Evolutionary conservation across 805 yeast species (phyloP), one percentile per base, ranked within the genome.

Genomic region (Metschnikowia santaceciliae): DNA sequence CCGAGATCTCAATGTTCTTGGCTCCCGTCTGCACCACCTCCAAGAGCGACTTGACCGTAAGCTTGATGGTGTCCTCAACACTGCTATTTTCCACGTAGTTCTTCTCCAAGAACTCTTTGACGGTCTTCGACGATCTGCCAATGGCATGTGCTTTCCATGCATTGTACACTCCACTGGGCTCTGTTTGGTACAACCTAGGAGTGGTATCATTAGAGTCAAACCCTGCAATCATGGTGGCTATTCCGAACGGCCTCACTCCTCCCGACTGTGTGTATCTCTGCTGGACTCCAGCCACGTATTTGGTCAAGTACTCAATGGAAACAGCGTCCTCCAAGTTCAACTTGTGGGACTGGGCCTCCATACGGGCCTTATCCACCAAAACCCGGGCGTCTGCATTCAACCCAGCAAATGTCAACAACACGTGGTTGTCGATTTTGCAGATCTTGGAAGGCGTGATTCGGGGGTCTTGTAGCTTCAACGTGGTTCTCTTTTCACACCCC

Each of bases 21-120:
- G 97, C 95, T 39, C 99, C 99, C 2, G 97, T 91, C 74, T 94
- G 98, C 22, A 94, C 99, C 46, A 94, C 97, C 69, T 94, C 99
- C 61, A 94, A 77, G 60, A 94, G 76, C 15, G 96, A 83, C 73
- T 88, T 88, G 46, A 94, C 83, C 2, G 97, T 83, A 62, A 94
- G 82, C 60, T 82, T 82, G 50, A 91, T 76, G 20, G 97, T 86
- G 36, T 81, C 86, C 34, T 82, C 82, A 55, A 83, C 89, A 47
- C 78, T 74, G 67, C 80, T 66, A 48, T 80, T 83, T 71, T 84
- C 79, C 53, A 64, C 68, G 72, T 88, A 90, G 63, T 89, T 88
- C 72, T 90, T 91, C 68, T 94, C 99, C 68, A 94, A 79, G 61
- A 91, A 88, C 68, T 94, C 99, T 60, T 96, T 84, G 34, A 94